Evolutionary conservation across 2,329 filamentous ascomycete genomes (phyloP).

Genomic region (Penicillium freii): DNA sequence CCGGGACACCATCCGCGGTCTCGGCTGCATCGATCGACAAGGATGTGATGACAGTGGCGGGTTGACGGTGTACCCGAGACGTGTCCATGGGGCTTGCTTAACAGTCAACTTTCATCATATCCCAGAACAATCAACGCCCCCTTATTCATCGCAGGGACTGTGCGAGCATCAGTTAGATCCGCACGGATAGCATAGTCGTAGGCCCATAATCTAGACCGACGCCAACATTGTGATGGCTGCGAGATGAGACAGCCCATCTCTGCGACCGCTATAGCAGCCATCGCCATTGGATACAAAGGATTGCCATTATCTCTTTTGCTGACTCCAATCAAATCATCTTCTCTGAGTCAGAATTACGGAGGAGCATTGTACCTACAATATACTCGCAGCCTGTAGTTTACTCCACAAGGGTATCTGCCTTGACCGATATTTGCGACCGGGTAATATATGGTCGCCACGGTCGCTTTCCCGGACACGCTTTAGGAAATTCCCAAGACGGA

Average conservation of each 20-base stretch:
- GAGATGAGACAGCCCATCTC: constrained; percentile 4
- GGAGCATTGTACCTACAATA: background rate
- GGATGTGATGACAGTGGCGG: constrained; percentile 8
- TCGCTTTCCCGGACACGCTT: background rate
- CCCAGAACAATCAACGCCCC: background rate
- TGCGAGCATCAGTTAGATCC: background rate
- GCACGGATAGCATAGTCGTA: constrained; percentile 4
- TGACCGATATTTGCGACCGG: constrained; percentile 11
- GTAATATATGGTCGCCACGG: constrained; percentile 5
- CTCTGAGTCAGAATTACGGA: background rate
- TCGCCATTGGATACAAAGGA: background rate
- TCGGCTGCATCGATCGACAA: constrained; percentile 10
- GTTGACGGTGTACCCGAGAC: constrained; percentile 11
- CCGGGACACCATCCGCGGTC: constrained; percentile 6
- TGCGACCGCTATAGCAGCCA: constrained; percentile 2
- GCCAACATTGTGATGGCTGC: background rate
- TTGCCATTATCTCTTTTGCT: background rate
- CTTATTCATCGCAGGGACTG: background rate
- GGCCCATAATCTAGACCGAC: constrained; percentile 4
- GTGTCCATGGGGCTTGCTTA: constrained; percentile 1
- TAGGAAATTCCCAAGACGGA: background rate
- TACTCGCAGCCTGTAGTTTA: background rate
- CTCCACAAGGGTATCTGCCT: background rate
- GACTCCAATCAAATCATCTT: background rate
- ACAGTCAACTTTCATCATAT: background rate